These are phyloP conservation scores for Fusarium hostae DNA, from an alignment of 2,329 filamentous ascomycete genomes.

Conservation along the genomic window DNA sequence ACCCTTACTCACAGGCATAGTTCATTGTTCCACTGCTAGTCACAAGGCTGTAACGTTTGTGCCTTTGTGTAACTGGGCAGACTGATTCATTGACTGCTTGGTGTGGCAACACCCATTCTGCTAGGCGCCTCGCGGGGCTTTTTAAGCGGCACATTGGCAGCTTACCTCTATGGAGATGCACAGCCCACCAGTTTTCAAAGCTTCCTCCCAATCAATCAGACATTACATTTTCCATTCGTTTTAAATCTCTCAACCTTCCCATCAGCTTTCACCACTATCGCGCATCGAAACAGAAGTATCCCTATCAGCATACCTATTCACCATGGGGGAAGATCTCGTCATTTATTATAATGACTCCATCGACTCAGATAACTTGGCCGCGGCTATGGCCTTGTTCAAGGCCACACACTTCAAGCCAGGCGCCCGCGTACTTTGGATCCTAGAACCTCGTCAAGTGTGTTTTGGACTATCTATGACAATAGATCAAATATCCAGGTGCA, in stretches of 20 bases:
- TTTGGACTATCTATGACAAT: slow-evolving; percentile 29
- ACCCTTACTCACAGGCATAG: not conserved
- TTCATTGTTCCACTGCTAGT: not conserved
- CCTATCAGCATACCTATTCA: not conserved
- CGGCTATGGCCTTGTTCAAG: slow-evolving; percentile 32
- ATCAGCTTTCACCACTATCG: slow-evolving; percentile 9
- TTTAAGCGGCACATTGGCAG: slow-evolving; percentile 14
- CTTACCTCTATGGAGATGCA: slow-evolving; percentile 19
- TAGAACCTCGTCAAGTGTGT: slow-evolving; percentile 41
- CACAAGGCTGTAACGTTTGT: slow-evolving; percentile 13
- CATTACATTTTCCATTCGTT: slow-evolving; percentile 1
- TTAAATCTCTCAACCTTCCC: slow-evolving; percentile 26
- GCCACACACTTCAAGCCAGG: slow-evolving; percentile 13
- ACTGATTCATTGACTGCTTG: slow-evolving; percentile 5
- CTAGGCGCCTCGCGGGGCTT: slow-evolving; percentile 29
- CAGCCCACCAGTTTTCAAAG: slow-evolving; percentile 20
- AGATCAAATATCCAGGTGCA: slow-evolving; percentile 24
- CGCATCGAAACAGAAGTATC: not conserved
- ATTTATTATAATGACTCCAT: slow-evolving; percentile 43
- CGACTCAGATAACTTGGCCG: slow-evolving; percentile 41
- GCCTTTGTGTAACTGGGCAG: slow-evolving; percentile 1
- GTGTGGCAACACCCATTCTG: not conserved
- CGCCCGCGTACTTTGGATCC: slow-evolving; percentile 35
- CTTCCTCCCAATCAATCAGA: slow-evolving; percentile 9
- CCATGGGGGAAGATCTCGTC: slow-evolving; percentile 33